Percentiles rank a stretch among this genome's conserved stretches.
phyloP scores from a whole-genome alignment of 805 yeast species.

The Hanseniaspora opuntiae region DNA sequence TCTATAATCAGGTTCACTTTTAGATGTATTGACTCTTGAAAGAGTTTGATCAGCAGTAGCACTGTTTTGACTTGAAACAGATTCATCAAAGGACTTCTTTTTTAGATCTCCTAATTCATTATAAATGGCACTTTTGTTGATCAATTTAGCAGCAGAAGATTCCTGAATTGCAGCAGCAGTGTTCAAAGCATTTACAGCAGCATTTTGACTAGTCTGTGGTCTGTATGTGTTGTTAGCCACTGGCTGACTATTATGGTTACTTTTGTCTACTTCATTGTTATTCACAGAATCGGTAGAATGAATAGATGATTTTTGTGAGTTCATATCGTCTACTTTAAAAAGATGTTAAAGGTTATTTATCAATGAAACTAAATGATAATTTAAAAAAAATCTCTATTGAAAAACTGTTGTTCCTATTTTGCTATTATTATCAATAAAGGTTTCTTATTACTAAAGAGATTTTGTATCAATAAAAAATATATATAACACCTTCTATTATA shows the following conservation, averaged over 20 bases:
- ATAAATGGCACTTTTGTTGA: background rate
- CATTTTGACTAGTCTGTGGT: background rate
- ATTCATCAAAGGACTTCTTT: background rate
- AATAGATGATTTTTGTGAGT: background rate
- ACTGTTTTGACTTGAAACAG: background rate
- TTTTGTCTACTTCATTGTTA: background rate
- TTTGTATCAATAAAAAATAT: too few species aligned
- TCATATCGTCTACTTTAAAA: background rate
- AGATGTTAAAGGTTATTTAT: too few species aligned
- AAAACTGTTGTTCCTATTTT: too few species aligned
- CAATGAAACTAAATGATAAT: too few species aligned
- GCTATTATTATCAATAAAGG: too few species aligned
- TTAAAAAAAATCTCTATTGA: too few species aligned
- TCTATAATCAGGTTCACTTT: background rate
- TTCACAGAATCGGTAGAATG: background rate
- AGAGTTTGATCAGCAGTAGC: background rate
- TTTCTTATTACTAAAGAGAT: too few species aligned
- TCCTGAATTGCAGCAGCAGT: slow-evolving; percentile 11
- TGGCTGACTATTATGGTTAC: background rate
- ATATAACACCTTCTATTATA: too few species aligned
- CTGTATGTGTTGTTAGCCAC: background rate
- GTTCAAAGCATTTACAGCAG: slow-evolving; percentile 11
- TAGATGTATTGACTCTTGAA: background rate
- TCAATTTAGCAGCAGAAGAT: slow-evolving; percentile 7
- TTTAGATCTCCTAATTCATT: background rate